phyloP scores from a whole-genome alignment of 495 filamentous ascomycete species.

The Jackrogersella minutella region DNA sequence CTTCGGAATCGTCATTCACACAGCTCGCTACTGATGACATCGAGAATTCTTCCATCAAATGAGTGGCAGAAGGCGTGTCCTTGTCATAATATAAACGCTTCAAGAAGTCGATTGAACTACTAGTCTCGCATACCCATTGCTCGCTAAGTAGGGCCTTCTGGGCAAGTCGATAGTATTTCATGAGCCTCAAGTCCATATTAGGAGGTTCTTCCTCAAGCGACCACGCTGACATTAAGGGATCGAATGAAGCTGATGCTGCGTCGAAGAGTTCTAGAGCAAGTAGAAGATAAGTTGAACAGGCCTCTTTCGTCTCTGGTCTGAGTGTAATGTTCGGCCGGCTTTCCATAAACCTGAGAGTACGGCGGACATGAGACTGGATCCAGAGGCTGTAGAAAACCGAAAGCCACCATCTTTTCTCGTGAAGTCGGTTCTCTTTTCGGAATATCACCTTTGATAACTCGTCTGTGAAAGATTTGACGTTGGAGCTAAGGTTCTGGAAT shows the following conservation, averaged over 20 bases:
- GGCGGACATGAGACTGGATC: constrained; percentile 40
- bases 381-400: constrained; percentile 41
- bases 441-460: constrained; percentile 40
- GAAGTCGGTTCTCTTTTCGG: constrained; percentile 36
- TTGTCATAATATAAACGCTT: constrained; percentile 24
- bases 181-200: constrained; percentile 34
- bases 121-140: constrained; percentile 3
- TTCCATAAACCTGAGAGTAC: constrained; percentile 29
- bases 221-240: constrained; percentile 34
- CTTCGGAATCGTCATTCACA: not conserved
- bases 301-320: constrained; percentile 1
- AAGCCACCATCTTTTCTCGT: constrained; percentile 42
- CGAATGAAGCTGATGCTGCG: constrained; percentile 34
- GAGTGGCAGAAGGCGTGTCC: not conserved
- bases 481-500: constrained; percentile 27
- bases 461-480: constrained; percentile 28
- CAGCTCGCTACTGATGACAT: not conserved
- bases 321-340: constrained; percentile 10
- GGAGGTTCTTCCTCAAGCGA: constrained; percentile 40
- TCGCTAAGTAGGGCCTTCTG: constrained; percentile 28
- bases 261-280: constrained; percentile 36
- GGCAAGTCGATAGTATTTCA: constrained; percentile 40
- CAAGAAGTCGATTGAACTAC: constrained; percentile 21
- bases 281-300: constrained; percentile 22
- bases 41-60: not conserved